Evolutionary conservation across 371 early-diverging fungal genomes (phyloP).

Genomic region (Syncephalis plumigaleata): DNA sequence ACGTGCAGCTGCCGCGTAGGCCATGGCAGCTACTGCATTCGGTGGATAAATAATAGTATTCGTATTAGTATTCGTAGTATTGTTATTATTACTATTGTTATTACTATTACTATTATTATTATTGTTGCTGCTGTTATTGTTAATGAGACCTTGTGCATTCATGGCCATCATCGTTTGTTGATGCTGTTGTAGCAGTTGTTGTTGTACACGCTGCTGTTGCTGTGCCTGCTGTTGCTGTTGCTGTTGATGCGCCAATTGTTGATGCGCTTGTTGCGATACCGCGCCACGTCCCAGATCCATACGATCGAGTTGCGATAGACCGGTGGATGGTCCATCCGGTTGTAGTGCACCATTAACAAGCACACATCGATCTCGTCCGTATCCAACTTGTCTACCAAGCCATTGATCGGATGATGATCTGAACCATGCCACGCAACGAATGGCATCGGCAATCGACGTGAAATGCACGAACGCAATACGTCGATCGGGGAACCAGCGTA

Average conservation of each 20-base stretch:
- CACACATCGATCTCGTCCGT: conserved; percentile 70
- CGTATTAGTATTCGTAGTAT: no score
- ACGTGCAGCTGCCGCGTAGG: no score
- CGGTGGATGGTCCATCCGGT: background rate
- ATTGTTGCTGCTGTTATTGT: no score
- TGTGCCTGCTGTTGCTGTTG: no score
- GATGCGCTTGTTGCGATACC: background rate
- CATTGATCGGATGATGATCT: conserved; percentile 27
- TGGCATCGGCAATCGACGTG: conserved; percentile 39
- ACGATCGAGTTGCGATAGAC: background rate
- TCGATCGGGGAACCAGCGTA: conserved; percentile 50
- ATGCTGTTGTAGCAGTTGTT: no score
- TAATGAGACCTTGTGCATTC: no score
- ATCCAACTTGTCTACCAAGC: conserved; percentile 34
- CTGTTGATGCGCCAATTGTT: conserved; percentile 4
- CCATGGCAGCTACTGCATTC: no score
- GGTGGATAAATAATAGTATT: no score
- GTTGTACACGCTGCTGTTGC: no score
- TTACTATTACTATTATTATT: no score
- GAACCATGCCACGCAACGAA: conserved; percentile 43
- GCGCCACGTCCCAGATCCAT: background rate
- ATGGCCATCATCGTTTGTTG: no score
- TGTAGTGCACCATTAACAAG: conserved; percentile 4
- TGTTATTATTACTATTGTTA: no score
- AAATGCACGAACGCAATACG: conserved; percentile 72